These are phyloP conservation scores for Oenanthe sinensis DNA, from an alignment of 129 eudicot genomes.

Conservation along the genomic window DNA sequence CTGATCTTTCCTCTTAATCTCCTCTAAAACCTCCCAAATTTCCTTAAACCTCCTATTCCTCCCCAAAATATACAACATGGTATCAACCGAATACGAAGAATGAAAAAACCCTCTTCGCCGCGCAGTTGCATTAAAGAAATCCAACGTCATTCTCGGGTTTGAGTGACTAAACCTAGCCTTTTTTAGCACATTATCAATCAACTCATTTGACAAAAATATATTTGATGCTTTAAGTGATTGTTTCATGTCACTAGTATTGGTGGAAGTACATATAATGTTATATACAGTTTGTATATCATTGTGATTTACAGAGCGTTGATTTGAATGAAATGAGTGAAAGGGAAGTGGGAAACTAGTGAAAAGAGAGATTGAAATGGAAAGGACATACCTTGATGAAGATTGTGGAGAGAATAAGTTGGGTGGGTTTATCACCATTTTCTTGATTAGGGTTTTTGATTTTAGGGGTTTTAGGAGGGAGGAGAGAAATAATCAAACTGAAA, in stretches of 20 bases:
- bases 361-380: not conserved
- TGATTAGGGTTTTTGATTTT: not conserved
- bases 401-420: not conserved
- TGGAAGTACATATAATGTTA: slow-evolving; percentile 21
- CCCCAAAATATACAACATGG: slow-evolving; percentile 47
- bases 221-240: slow-evolving; percentile 24
- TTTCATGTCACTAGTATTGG: slow-evolving; percentile 14
- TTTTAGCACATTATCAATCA: slow-evolving; percentile 45
- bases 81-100: slow-evolving; percentile 40
- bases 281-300: slow-evolving; percentile 31
- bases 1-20: slow-evolving; percentile 37
- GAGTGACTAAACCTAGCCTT: slow-evolving; percentile 48
- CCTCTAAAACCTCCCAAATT: slow-evolving; percentile 40
- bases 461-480: not conserved
- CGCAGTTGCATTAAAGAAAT: slow-evolving; percentile 28
- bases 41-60: slow-evolving; percentile 29
- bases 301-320: slow-evolving; percentile 10
- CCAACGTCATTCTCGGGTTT: slow-evolving; percentile 37
- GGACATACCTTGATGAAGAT: slow-evolving; percentile 1
- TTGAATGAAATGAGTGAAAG: not conserved
- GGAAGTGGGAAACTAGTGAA: not conserved
- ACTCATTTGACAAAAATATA: slow-evolving; percentile 29
- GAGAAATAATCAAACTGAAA: too few species aligned
- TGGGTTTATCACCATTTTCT: not conserved
- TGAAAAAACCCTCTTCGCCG: slow-evolving; percentile 31